Evolutionary conservation across 805 yeast genomes (phyloP).

Genomic region (Teunomyces lycoperdinae): DNA sequence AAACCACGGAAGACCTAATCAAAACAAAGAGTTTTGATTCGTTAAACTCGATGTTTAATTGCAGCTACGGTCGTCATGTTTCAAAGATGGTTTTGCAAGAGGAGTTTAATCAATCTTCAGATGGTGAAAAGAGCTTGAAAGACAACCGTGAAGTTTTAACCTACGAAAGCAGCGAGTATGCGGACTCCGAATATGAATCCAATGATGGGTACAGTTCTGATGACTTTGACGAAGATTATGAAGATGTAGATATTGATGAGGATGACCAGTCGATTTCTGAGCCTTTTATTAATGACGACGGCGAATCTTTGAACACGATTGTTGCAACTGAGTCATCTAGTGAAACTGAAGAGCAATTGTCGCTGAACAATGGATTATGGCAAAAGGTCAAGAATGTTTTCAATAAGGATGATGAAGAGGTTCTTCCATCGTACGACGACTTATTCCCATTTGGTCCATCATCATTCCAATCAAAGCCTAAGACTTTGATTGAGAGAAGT

Average conservation of each 20-base stretch:
- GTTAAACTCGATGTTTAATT: slow-evolving; percentile 37
- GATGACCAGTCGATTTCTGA: slow-evolving; percentile 8
- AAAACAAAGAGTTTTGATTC: slow-evolving; percentile 38
- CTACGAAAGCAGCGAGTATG: slow-evolving; percentile 20
- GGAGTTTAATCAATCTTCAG: not conserved
- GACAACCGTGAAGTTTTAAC: not conserved
- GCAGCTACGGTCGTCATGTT: slow-evolving; percentile 37
- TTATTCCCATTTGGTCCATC: slow-evolving; percentile 56
- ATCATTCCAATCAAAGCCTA: slow-evolving; percentile 25
- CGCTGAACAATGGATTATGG: slow-evolving; percentile 31
- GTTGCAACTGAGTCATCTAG: not conserved
- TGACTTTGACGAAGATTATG: slow-evolving; percentile 28
- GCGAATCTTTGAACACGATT: not conserved
- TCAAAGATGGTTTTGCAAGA: slow-evolving; percentile 37
- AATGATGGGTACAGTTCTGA: slow-evolving; percentile 18
- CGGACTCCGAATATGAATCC: slow-evolving; percentile 36
- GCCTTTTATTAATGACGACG: not conserved
- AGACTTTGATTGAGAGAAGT: slow-evolving; percentile 29
- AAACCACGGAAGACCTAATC: slow-evolving; percentile 17
- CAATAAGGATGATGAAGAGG: slow-evolving; percentile 29
- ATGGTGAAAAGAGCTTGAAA: not conserved
- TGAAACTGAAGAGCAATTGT: not conserved
- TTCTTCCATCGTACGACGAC: slow-evolving; percentile 71
- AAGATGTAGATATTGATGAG: slow-evolving; percentile 15
- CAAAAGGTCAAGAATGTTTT: slow-evolving; percentile 43